Percentiles rank a stretch among this genome's conserved stretches.
These are phyloP conservation scores for Fusarium avenaceum DNA, from an alignment of 2,329 filamentous ascomycete species.

Conservation along the genomic window DNA sequence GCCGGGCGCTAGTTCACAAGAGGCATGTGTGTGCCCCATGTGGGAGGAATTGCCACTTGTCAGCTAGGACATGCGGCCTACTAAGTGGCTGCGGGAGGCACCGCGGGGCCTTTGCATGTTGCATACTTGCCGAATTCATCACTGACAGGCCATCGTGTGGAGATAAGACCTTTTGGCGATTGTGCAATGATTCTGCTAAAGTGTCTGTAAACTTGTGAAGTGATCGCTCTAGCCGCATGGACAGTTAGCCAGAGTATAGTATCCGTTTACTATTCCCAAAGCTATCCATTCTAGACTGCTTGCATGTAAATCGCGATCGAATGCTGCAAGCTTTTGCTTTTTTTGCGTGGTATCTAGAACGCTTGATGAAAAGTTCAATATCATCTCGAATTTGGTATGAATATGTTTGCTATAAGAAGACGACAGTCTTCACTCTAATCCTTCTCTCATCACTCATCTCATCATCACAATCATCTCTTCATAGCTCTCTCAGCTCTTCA, in stretches of 20 bases:
- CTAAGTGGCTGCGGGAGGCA: constrained; percentile 18
- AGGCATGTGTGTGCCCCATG: no score
- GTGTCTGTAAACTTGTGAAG: no score
- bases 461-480: neutral
- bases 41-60: neutral
- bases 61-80: neutral
- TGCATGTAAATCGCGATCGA: neutral
- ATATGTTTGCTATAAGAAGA: constrained; percentile 23
- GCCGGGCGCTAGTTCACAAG: neutral
- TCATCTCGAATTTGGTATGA: neutral
- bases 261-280: neutral
- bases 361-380: neutral
- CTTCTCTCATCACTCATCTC: constrained; percentile 21
- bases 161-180: no score
- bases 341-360: constrained; percentile 3
- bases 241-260: neutral
- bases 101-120: neutral
- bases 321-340: neutral
- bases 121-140: neutral
- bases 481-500: neutral
- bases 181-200: no score
- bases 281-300: constrained; percentile 2
- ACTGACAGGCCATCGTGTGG: neutral
- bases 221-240: no score
- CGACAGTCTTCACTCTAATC: neutral